These are phyloP conservation scores for Sarcodon aspratus DNA, from an alignment of 768 basidiomycete species.

Conservation along the genomic window DNA sequence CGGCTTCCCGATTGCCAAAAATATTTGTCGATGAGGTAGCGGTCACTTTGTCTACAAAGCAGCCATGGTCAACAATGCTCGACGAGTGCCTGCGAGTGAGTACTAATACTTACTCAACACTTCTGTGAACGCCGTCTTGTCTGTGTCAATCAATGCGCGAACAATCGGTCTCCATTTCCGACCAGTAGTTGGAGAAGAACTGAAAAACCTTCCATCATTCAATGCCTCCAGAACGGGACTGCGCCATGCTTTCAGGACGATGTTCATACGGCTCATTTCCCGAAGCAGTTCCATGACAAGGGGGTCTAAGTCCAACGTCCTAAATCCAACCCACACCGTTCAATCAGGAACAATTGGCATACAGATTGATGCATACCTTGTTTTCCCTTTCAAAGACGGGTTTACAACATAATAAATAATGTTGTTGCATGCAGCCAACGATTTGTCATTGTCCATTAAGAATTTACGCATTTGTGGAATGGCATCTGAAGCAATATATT, in stretches of 20 bases:
- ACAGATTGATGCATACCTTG: constrained; percentile 37
- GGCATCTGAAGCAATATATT: constrained; percentile 55
- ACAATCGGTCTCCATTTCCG: constrained; percentile 69
- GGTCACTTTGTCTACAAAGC: constrained; percentile 54
- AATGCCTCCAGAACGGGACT: constrained; percentile 70
- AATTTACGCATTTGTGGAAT: constrained; percentile 72
- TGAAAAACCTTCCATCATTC: constrained; percentile 83
- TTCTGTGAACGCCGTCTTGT: constrained; percentile 80
- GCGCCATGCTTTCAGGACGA: constrained; percentile 78
- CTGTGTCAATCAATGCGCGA: constrained; percentile 70
- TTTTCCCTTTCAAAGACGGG: constrained; percentile 69
- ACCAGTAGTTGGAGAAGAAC: constrained; percentile 44
- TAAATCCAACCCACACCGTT: constrained; percentile 13
- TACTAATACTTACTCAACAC: constrained; percentile 48
- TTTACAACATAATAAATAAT: constrained; percentile 77
- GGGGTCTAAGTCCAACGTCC: constrained; percentile 71
- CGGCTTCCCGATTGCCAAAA: constrained; percentile 91
- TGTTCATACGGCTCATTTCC: constrained; percentile 71
- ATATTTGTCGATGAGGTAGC: constrained; percentile 89
- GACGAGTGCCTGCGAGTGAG: background rate
- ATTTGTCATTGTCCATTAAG: constrained; percentile 76
- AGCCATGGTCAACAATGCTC: constrained; percentile 16
- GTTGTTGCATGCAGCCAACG: constrained; percentile 67
- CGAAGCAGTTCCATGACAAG: constrained; percentile 54
- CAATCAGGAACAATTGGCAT: background rate